Evolutionary conservation across 2,329 filamentous ascomycete species (phyloP).

Genomic region (Sarocladiaceae sp.): DNA sequence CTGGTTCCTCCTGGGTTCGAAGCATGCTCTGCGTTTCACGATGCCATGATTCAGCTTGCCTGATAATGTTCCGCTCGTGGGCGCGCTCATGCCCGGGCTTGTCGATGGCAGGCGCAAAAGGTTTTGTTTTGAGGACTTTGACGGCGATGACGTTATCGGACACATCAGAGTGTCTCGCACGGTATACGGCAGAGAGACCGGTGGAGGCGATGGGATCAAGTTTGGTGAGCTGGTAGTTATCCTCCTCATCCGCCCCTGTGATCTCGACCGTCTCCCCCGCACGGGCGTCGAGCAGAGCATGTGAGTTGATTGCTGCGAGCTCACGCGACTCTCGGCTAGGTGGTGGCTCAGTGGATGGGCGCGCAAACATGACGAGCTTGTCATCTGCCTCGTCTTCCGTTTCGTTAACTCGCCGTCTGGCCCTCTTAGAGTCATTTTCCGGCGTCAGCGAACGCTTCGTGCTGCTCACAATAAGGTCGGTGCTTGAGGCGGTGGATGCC

Average conservation of each 20-base stretch:
- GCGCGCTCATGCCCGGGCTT: constrained; percentile 5
- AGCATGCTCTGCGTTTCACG: constrained; percentile 44
- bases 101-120: constrained; percentile 27
- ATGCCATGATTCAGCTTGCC: constrained; percentile 54
- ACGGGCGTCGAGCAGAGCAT: constrained; percentile 46
- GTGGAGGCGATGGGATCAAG: constrained; percentile 50
- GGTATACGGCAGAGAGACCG: constrained; percentile 49
- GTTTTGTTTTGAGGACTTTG: constrained; percentile 54
- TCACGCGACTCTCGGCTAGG: constrained; percentile 37
- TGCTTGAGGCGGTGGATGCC: constrained; percentile 22
- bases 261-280: constrained; percentile 43
- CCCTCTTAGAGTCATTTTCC: constrained; percentile 39
- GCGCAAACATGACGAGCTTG: constrained; percentile 50
- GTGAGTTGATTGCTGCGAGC: constrained; percentile 37
- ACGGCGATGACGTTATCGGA: constrained; percentile 51
- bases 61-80: constrained; percentile 49
- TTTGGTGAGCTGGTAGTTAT: constrained; percentile 50
- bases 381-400: constrained; percentile 31
- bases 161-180: constrained; percentile 45
- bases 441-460: constrained; percentile 44
- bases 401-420: constrained; percentile 33
- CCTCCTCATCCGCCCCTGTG: constrained; percentile 43
- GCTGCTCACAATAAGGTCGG: constrained; percentile 35
- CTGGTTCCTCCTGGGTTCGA: constrained; percentile 39
- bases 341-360: constrained; percentile 21